Conservation (phyloP, 2,329 filamentous ascomycete genomes). For the Parastagonospora avenae region DNA sequence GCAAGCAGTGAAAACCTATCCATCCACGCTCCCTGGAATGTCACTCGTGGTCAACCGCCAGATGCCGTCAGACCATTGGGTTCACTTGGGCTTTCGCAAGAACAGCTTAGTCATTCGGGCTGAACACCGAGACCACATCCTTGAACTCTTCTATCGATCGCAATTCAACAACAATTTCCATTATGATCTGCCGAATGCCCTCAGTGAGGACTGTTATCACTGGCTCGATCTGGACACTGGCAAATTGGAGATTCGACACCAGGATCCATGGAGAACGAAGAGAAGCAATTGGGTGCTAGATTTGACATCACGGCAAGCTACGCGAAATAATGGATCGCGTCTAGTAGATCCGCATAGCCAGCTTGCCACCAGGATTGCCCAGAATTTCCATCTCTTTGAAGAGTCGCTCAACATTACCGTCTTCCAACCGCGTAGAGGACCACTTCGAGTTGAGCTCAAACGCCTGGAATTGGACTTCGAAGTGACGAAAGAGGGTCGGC, state of each 20-base stretch:
- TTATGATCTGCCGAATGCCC: conserved; percentile 58
- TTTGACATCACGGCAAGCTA: conserved; percentile 23
- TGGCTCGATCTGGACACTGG: conserved; percentile 61
- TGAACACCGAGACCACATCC: conserved; percentile 15
- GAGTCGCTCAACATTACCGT: conserved; percentile 50
- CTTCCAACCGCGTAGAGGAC: conserved; percentile 47
- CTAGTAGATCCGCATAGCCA: conserved; percentile 58
- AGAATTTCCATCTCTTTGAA: conserved; percentile 60
- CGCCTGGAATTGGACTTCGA: conserved; percentile 60
- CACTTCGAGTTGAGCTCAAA: conserved; percentile 56
- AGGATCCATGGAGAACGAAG: conserved; percentile 48
- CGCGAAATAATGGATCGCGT: conserved; percentile 21
- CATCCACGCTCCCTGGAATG: conserved; percentile 61
- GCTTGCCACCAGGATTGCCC: conserved; percentile 47
- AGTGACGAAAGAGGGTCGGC: conserved; percentile 51
- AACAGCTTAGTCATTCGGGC: conserved; percentile 53
- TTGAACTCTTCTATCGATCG: conserved; percentile 44
- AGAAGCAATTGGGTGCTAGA: conserved; percentile 49
- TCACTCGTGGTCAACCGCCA: conserved; percentile 48
- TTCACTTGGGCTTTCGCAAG: conserved; percentile 62
- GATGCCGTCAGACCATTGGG: conserved; percentile 46
- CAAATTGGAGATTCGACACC: conserved; percentile 59
- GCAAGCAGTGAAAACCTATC: conserved; percentile 57
- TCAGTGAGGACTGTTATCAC: conserved; percentile 62
- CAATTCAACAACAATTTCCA: conserved; percentile 25